phyloP scores from a whole-genome alignment of 352 stramenopile species.

The Phytophthora chlamydospora region DNA sequence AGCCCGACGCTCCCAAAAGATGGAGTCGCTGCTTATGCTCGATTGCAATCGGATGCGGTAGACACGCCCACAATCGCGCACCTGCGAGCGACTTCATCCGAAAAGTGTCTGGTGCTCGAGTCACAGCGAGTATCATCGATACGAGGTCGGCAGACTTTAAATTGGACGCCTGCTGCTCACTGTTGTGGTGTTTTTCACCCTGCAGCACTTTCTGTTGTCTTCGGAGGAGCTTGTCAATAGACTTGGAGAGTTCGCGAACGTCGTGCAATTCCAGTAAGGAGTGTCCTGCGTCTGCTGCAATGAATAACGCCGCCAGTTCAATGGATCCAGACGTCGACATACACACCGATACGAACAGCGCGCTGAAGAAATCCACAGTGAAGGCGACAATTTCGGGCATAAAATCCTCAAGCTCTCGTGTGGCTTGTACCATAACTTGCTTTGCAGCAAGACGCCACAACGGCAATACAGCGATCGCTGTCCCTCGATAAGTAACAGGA shows the following conservation, averaged over 20 bases:
- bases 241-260: not conserved
- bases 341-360: constrained; percentile 19
- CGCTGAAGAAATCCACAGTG: constrained; percentile 27
- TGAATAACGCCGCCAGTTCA: not conserved
- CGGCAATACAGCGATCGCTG: constrained; percentile 10
- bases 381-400: constrained; percentile 23
- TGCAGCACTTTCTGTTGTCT: not conserved
- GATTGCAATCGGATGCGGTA: not conserved
- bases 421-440: constrained; percentile 9
- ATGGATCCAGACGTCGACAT: constrained; percentile 13
- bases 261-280: constrained; percentile 4
- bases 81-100: not conserved
- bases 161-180: not conserved
- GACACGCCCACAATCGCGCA: constrained; percentile 6
- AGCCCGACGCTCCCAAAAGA: too few species aligned
- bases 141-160: not conserved
- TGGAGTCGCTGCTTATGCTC: not conserved
- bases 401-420: constrained; percentile 20
- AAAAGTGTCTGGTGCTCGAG: not conserved
- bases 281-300: constrained; percentile 1
- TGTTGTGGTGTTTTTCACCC: not conserved
- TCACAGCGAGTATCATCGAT: constrained; percentile 3
- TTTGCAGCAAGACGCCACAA: constrained; percentile 20
- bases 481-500: constrained; percentile 3
- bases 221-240: not conserved